Base-by-base conservation (phyloP, 768 basidiomycete genomes). In the Cystofilobasidium macerans region DNA sequence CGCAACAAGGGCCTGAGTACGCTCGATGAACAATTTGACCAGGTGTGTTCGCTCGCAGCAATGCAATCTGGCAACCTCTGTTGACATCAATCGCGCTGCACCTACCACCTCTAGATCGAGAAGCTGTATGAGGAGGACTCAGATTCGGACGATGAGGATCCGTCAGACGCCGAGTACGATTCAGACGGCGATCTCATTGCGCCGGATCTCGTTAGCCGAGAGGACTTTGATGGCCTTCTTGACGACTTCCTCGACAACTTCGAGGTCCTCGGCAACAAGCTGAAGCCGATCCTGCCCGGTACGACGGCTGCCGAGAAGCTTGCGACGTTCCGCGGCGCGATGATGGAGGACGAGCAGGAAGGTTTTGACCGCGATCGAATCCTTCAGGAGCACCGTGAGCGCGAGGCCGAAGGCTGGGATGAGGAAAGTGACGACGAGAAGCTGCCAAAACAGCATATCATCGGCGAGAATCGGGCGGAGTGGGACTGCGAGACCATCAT, bases 401-500 rank as follows among this genome's bases (percentile, higher is more conserved):
- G 56, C 77, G 77, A 57, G 69, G 78, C 77, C 30, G 82, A 40
- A 14, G 65, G 81, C 79, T 42, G 77, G 77, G 80, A 77, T 28
- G 77, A 77, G 40, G 71, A 78, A 28, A 78, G 81, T 1, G 69
- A 70, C 47, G 71, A 73, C 53, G 69, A 71, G 43, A 71, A 69
- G 62, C 57, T 78, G 68, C 77, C 76, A 69, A 78, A 63, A 67
- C 75, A 60, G 70, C 81, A 82, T 57, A 82, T 84, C 70, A 82
- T 84, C 62, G 84, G 86, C 70, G 85, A 87, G 69, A 71, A 75
- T 36, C 75, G 77, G 65, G 75, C 78, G n/a, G 78, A 84, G 53
- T 99, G 95, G 95, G 95, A 99, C 74, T 93, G 89, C 69, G 93
- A 99, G 76, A 95, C 91, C 1, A 87, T 99, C 43, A 79, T 99